Percentiles rank a stretch among this genome's conserved stretches.
These are phyloP conservation scores for Zygosaccharomyces bisporus DNA, from an alignment of 805 yeast species.

Conservation along the genomic window DNA sequence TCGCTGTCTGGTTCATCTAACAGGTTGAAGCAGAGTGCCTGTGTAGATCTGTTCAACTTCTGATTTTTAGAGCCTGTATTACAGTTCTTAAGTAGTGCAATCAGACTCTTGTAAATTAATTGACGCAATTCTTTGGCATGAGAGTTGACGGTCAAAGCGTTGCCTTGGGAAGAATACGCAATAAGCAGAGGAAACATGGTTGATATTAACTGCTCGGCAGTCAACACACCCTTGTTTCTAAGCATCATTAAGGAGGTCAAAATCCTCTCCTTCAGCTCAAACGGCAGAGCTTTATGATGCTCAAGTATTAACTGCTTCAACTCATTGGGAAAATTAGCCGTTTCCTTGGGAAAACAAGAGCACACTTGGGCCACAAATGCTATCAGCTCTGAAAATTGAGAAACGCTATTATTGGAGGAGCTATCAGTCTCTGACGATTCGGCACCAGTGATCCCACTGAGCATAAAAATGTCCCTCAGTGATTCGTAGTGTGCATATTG, in stretches of 20 bases:
- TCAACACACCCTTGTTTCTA: conserved; percentile 75
- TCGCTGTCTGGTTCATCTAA: conserved; percentile 75
- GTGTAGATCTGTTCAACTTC: conserved; percentile 83
- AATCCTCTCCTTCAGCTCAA: conserved; percentile 87
- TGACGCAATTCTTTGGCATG: conserved; percentile 80
- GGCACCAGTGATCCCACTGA: conserved; percentile 41
- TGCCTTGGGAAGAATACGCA: conserved; percentile 54
- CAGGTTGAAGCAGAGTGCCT: conserved; percentile 84
- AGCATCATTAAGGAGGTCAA: conserved; percentile 86
- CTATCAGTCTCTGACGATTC: conserved; percentile 44
- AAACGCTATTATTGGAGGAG: conserved; percentile 25
- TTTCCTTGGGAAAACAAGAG: conserved; percentile 83
- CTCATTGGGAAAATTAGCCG: conserved; percentile 79
- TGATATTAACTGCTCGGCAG: conserved; percentile 77
- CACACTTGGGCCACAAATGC: conserved; percentile 93
- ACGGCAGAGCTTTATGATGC: conserved; percentile 75
- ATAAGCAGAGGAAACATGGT: conserved; percentile 79
- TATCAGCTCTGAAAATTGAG: conserved; percentile 72
- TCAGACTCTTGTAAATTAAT: conserved; percentile 75
- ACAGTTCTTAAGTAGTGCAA: conserved; percentile 72
- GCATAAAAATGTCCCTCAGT: conserved; percentile 76
- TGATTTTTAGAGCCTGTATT: conserved; percentile 89
- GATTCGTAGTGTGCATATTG: conserved; percentile 93
- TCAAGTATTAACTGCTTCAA: conserved; percentile 61
- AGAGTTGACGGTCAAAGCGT: conserved; percentile 44